Conservation (phyloP, 306 rosid genomes). For the Crataegus laevigata region DNA sequence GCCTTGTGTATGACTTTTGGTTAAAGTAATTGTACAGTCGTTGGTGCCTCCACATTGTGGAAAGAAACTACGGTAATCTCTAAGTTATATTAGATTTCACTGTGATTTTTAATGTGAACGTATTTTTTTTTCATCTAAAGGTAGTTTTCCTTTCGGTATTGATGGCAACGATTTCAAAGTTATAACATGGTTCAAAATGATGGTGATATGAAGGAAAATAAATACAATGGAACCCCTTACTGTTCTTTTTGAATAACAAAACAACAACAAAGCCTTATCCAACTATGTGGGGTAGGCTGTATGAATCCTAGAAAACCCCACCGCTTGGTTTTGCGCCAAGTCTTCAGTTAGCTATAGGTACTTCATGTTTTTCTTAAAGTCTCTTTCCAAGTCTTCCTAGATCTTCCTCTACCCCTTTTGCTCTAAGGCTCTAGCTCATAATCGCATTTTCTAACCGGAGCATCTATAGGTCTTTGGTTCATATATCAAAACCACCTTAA, state of each 20-base stretch:
- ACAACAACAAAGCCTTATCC: too few relatives aligned
- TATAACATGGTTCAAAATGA: background rate
- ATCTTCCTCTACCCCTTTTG: too few relatives aligned
- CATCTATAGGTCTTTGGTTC: too few relatives aligned
- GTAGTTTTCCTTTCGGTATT: background rate
- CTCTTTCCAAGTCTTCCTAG: too few relatives aligned
- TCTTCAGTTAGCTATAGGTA: too few relatives aligned
- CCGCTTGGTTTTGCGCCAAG: too few relatives aligned
- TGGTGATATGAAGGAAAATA: background rate
- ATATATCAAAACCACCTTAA: too few relatives aligned
- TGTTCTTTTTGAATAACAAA: background rate
- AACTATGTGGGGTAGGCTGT: too few relatives aligned
- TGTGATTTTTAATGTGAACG: background rate
- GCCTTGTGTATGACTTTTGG: background rate
- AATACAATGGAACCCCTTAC: background rate
- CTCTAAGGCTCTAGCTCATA: too few relatives aligned
- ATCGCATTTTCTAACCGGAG: too few relatives aligned
- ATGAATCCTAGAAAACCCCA: too few relatives aligned
- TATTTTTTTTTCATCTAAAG: background rate
- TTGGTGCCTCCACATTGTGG: background rate
- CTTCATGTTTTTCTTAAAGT: too few relatives aligned
- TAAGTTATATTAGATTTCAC: background rate
- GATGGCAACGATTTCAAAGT: background rate
- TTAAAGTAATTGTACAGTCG: background rate
- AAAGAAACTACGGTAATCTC: background rate